These are phyloP conservation scores for Ogataea saltuana DNA, from an alignment of 805 yeast species.

Conservation along the genomic window DNA sequence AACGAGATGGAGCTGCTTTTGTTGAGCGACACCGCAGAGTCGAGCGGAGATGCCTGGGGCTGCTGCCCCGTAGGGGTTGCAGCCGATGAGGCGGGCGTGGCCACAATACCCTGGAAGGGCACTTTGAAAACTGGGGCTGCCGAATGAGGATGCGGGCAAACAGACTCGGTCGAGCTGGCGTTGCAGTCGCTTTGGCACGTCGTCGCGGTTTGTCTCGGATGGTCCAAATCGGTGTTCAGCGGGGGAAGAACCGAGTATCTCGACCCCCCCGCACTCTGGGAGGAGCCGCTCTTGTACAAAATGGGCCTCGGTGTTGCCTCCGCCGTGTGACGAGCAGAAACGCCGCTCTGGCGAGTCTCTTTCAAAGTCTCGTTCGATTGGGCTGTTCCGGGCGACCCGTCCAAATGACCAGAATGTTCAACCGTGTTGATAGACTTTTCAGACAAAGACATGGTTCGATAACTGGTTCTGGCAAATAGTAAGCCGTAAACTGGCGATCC, in stretches of 20 bases:
- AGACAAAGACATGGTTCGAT: slow-evolving; percentile 22
- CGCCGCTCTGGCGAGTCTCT: no score
- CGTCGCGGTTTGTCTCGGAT: background rate
- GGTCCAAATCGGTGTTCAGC: slow-evolving; percentile 21
- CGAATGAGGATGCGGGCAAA: background rate
- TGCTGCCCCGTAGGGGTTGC: slow-evolving; percentile 1
- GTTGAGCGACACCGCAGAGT: slow-evolving; percentile 21
- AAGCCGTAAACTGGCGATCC: slow-evolving; percentile 2
- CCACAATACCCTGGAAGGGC: background rate
- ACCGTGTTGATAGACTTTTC: slow-evolving; percentile 23
- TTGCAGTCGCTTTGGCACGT: background rate
- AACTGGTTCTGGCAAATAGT: background rate
- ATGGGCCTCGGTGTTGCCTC: slow-evolving; percentile 25
- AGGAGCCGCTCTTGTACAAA: slow-evolving; percentile 20
- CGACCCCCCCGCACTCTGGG: slow-evolving; percentile 14
- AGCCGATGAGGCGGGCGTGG: background rate
- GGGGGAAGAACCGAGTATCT: slow-evolving; percentile 27
- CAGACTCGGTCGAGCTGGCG: background rate
- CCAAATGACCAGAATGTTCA: slow-evolving; percentile 6
- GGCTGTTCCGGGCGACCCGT: background rate
- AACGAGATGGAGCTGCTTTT: slow-evolving; percentile 42
- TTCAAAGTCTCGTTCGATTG: background rate
- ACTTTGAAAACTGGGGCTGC: slow-evolving; percentile 3
- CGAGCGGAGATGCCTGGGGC: slow-evolving; percentile 4
- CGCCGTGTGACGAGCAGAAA: background rate